Evolutionary conservation across 1,139 yeast genomes (phyloP), one percentile per base, ranked within the genome.

Genomic region (Blastobotrys persicus): DNA sequence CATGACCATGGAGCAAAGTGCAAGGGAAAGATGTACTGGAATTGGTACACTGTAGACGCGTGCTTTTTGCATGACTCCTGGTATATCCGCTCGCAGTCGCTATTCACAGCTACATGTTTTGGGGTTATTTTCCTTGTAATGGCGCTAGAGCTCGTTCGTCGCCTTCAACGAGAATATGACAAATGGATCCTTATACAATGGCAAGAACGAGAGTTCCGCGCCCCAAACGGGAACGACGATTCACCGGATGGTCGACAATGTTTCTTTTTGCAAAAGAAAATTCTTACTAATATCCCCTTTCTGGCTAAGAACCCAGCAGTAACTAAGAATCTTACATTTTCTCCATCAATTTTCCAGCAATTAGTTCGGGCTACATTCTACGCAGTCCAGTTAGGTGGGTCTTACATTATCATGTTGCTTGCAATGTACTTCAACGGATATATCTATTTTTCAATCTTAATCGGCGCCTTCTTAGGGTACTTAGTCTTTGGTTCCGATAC

Each of bases 351-450:
- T 1, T 42, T 67, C 9, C 81, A 80, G 56, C 88, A 82, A 58
- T 26, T 77, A 4, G 58, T 78, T 9, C 72, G 83, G 48, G 68
- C 78, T 0, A 46, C 70, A 2, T 61, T 82, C 40, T 83, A 76
- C 62, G 74, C 80, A 1, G 57, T 80, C 26, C 82, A 81, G 61
- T 80, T 84, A 78, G 84, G 84, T 1, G 74, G 78, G 16, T 78
- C 83, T 3, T 83, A 82, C 61, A 66, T 83, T 48, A 76, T 83
- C 58, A 83, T 83, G 86, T 73, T 83, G 69, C 68, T 83, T 58
- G 82, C 82, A 70, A 83, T 83, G 88, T 81, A 81, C 69, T 83
- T 79, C 69, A 83, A 83, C 59, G 88, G 88, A 16, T 83, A 81
- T 63, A 72, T 83, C 33, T 78, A 81, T 50, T 79, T 83, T 50